phyloP scores from a whole-genome alignment of 2,329 filamentous ascomycete species.

The Myriosclerotinia duriaeana region DNA sequence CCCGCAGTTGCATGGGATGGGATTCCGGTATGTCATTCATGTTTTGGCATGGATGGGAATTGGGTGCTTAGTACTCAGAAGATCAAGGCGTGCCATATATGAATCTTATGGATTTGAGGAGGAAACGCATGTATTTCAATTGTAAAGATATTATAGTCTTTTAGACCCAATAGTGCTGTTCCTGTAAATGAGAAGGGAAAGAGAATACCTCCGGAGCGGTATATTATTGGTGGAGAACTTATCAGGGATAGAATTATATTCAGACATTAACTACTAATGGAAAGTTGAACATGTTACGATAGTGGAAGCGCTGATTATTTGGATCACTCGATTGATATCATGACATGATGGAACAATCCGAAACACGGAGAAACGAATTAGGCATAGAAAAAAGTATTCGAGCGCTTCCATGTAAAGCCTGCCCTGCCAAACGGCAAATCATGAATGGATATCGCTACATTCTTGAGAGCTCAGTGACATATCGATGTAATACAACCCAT shows the following conservation, averaged over 20 bases:
- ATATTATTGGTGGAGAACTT: not conserved
- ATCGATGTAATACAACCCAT: not conserved
- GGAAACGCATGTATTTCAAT: not conserved
- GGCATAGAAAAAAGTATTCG: not conserved
- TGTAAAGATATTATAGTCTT: not conserved
- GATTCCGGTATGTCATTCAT: not conserved
- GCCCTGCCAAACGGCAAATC: not conserved
- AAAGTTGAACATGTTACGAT: not conserved
- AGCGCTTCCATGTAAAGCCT: not conserved
- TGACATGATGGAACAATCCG: not conserved
- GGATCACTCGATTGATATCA: not conserved
- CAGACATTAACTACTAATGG: not conserved
- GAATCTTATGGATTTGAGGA: not conserved
- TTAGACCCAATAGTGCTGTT: not conserved
- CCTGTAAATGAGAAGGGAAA: not conserved
- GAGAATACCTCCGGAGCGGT: not conserved
- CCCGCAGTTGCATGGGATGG: not conserved
- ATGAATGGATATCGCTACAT: not conserved
- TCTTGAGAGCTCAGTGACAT: not conserved
- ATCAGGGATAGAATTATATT: not conserved
- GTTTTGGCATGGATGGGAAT: not conserved
- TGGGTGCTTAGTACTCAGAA: not conserved
- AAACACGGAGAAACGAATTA: not conserved
- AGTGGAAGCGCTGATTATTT: not conserved
- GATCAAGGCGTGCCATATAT: not conserved